Conservation (phyloP, 2,329 filamentous ascomycete genomes). For the Pseudonectria foliicola region DNA sequence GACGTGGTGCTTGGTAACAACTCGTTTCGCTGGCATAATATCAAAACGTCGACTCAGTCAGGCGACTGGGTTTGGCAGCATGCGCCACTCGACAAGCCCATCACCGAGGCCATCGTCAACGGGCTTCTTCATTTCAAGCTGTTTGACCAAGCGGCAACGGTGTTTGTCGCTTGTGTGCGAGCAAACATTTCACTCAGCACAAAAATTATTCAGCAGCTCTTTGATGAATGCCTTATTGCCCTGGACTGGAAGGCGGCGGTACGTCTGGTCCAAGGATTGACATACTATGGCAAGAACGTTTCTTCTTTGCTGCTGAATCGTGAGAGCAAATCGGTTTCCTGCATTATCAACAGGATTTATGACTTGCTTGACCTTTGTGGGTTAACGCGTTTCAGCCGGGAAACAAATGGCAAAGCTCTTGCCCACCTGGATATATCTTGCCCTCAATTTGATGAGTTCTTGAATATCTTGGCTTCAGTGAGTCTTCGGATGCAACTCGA, state of each 20-base stretch:
- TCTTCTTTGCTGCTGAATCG: conserved; percentile 16
- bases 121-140: conserved; percentile 42
- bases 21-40: conserved; percentile 23
- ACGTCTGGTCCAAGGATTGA: conserved; percentile 24
- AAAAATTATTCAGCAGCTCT: conserved; percentile 28
- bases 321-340: conserved; percentile 12
- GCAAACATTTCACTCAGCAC: conserved; percentile 26
- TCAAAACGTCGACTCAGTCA: conserved; percentile 17
- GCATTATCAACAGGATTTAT: conserved; percentile 25
- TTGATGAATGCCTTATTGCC: conserved; percentile 35
- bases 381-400: conserved; percentile 8
- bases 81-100: conserved; percentile 27
- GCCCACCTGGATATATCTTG: conserved; percentile 21
- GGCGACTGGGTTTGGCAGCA: conserved; percentile 35
- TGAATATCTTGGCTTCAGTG: conserved; percentile 14
- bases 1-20: conserved; percentile 26
- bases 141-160: conserved; percentile 35
- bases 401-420: conserved; percentile 10
- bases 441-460: conserved; percentile 13
- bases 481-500: conserved; percentile 7
- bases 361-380: conserved; percentile 32
- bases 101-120: conserved; percentile 40
- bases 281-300: conserved; percentile 19
- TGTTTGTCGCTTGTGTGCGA: conserved; percentile 34
- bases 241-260: conserved; percentile 34